phyloP scores from a whole-genome alignment of 805 yeast species.

The Wickerhamomyces bisporus region DNA sequence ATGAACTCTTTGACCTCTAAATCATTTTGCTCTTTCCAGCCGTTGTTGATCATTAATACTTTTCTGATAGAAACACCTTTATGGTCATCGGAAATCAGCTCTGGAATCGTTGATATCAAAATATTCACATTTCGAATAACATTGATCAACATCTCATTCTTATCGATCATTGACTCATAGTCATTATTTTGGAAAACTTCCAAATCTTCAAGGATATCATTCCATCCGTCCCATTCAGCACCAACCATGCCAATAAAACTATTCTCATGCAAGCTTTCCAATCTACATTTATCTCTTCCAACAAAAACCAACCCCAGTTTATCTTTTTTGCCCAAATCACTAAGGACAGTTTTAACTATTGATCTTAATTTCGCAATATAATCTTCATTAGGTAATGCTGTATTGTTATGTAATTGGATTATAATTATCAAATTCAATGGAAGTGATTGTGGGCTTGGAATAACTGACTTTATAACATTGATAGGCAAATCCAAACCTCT shows the following conservation, averaged over 20 bases:
- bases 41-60: neutral
- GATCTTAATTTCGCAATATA: slow-evolving; percentile 24
- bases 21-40: neutral
- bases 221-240: slow-evolving; percentile 46
- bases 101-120: slow-evolving; percentile 8
- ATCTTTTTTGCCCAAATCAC: slow-evolving; percentile 31
- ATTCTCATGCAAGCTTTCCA: slow-evolving; percentile 30
- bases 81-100: neutral
- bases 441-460: slow-evolving; percentile 35
- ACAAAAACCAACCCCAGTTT: slow-evolving; percentile 42
- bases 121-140: slow-evolving; percentile 1
- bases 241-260: slow-evolving; percentile 41
- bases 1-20: neutral
- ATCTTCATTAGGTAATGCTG: slow-evolving; percentile 23
- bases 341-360: slow-evolving; percentile 25
- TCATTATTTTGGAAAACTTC: slow-evolving; percentile 17
- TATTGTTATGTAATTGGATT: slow-evolving; percentile 34
- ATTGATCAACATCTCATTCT: neutral
- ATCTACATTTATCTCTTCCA: slow-evolving; percentile 40
- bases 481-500: slow-evolving; percentile 39
- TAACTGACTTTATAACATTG: slow-evolving; percentile 30
- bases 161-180: slow-evolving; percentile 3
- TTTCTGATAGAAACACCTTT: neutral
- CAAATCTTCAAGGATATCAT: slow-evolving; percentile 34
- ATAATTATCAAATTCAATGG: slow-evolving; percentile 40